Percentiles rank a stretch among this genome's conserved stretches.
Conservation (phyloP, 2,329 filamentous ascomycete genomes). For the Aspergillus carbonarius region DNA sequence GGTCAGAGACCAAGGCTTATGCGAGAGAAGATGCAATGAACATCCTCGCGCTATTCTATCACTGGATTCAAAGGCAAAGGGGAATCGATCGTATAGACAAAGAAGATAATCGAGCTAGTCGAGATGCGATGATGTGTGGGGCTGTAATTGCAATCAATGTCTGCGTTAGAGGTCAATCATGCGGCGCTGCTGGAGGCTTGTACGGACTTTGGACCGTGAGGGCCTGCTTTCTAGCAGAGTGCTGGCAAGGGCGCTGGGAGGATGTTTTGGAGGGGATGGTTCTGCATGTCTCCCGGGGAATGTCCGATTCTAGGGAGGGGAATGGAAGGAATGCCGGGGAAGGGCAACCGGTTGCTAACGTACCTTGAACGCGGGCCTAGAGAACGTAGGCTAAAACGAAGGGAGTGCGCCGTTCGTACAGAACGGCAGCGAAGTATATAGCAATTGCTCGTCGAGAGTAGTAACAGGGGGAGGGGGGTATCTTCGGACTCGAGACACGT, state of each 20-base stretch:
- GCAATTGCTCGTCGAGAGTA: background rate
- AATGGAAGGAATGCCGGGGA: constrained; percentile 33
- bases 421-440: background rate
- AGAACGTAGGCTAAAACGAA: constrained; percentile 2
- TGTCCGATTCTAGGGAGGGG: constrained; percentile 26
- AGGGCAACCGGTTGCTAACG: constrained; percentile 21
- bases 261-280: constrained; percentile 16
- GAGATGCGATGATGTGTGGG: constrained; percentile 7
- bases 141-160: constrained; percentile 1
- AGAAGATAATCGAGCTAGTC: background rate
- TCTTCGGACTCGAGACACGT: constrained; percentile 12
- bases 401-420: background rate
- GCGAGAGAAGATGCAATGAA: constrained; percentile 24
- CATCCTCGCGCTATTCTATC: constrained; percentile 24
- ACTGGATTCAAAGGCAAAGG: background rate
- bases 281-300: constrained; percentile 26
- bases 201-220: constrained; percentile 10
- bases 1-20: constrained; percentile 37
- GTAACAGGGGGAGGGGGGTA: background rate
- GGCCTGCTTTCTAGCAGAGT: constrained; percentile 12
- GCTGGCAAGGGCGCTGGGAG: constrained; percentile 14
- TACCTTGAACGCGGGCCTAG: constrained; percentile 15
- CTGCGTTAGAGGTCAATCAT: constrained; percentile 2
- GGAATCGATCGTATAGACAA: background rate
- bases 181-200: constrained; percentile 6